Percentiles rank a stretch among this genome's conserved stretches.
Conservation (phyloP, 179 eudicot genomes). For the Beta lomatogona region DNA sequence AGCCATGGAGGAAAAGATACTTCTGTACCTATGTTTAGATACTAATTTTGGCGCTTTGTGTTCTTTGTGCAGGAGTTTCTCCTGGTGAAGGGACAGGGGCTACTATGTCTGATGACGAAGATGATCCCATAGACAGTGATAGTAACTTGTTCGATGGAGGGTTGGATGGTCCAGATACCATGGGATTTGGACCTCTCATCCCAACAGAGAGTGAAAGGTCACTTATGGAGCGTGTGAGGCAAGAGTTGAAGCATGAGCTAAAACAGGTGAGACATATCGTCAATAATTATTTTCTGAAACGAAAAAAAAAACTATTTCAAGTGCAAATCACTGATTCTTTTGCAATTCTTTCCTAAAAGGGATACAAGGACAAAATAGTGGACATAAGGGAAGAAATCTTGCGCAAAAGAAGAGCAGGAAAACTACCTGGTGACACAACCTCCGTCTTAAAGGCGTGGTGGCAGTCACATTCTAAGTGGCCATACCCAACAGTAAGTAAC, state of each 20-base stretch:
- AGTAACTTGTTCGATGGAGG: conserved; percentile 57
- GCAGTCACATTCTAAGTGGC: conserved; percentile 91
- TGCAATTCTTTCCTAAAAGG: conserved; percentile 36
- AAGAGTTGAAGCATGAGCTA: conserved; percentile 75
- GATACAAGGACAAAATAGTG: conserved; percentile 82
- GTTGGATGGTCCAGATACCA: conserved; percentile 55
- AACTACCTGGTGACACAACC: conserved; percentile 88
- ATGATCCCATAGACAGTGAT: conserved; percentile 63
- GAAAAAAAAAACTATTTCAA: neutral
- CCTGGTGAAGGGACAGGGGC: conserved; percentile 85
- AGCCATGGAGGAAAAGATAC: too few species aligned
- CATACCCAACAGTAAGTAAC: conserved; percentile 72
- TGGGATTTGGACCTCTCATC: conserved; percentile 77
- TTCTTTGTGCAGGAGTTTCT: conserved; percentile 52
- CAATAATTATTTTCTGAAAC: neutral
- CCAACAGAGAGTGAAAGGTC: conserved; percentile 78
- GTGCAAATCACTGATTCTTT: conserved; percentile 10
- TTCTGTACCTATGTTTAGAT: neutral
- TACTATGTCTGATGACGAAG: conserved; percentile 84
- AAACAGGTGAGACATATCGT: conserved; percentile 54
- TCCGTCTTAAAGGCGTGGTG: conserved; percentile 88
- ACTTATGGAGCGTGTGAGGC: conserved; percentile 83
- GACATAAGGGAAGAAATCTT: conserved; percentile 83
- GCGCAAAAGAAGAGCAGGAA: conserved; percentile 86
- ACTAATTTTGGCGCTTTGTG: conserved; percentile 10